Evolutionary conservation across 2,329 filamentous ascomycete species (phyloP), one percentile per base, ranked within the genome.

Genomic region (Aspergillus versicolor): DNA sequence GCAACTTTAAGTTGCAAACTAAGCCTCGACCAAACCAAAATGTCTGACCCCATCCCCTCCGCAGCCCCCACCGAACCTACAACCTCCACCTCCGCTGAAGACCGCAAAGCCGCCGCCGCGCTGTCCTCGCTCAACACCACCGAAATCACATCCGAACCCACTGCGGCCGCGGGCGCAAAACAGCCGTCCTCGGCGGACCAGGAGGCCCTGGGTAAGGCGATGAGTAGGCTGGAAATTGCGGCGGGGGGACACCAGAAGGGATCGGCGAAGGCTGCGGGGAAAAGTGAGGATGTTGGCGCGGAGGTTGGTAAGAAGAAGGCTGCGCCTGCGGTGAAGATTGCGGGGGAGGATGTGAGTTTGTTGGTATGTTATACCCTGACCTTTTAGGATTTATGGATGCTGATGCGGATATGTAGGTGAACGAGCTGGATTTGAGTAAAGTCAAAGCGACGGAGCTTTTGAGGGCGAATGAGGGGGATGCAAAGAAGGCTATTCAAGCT

Each of bases 61-160:
- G 72, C 73, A 30, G 73, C 72, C 45, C 68, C 68, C 34, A 69
- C 73, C 27, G 63, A 42, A 47, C 17, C 34, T 45, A 24, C 21
- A 21, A 24, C 19, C 59, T 61, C 32, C 68, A 73, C 32, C 69
- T 71, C 38, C 52, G 77, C 77, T 30, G 79, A 81, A 70, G 79
- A 80, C 66, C 79, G 79, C 64, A 80, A 79, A 67, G 77, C 79
- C 11, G 79, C 78, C 17, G 79, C 77, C 13, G 79, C 79, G 8
- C 77, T 81, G 49, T 78, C 76, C 58, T 72, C 78, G 37, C 74
- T 81, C 38, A 74, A 79, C 59, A 69, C 71, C 12, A 77, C 73
- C 53, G 74, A 72, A 47, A 73, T 76, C 51, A 70, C 66, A 6
- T 67, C 74, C 9, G 72, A 73, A 30, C 70, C 70, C 42, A 52